Evolutionary conservation across 2,329 filamentous ascomycete species (phyloP).

Genomic region (Grosmannia clavigera): DNA sequence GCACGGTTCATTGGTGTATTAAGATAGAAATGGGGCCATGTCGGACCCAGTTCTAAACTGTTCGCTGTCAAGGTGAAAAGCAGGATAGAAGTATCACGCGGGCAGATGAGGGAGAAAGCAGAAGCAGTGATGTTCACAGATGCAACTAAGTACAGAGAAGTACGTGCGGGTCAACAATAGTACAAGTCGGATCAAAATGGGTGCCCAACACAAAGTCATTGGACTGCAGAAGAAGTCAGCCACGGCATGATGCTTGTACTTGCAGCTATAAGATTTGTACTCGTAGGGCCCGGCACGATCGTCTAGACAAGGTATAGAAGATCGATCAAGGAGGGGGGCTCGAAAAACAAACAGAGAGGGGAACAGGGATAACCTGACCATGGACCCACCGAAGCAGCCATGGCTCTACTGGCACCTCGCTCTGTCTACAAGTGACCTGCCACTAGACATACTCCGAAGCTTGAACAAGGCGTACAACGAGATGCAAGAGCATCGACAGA

Average conservation of each 20-base stretch:
- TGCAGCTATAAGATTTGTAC: neutral
- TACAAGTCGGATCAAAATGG: neutral
- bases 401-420: neutral
- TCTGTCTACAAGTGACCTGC: neutral
- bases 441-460: neutral
- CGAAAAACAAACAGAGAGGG: neutral
- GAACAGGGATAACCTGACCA: neutral
- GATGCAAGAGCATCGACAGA: neutral
- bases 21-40: slow-evolving; percentile 23
- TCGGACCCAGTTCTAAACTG: neutral
- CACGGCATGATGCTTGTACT: neutral
- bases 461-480: neutral
- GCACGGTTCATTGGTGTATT: slow-evolving; percentile 20
- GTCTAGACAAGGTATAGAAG: neutral
- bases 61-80: neutral
- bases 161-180: neutral
- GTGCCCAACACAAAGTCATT: slow-evolving; percentile 6
- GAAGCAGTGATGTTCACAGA: neutral
- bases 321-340: neutral
- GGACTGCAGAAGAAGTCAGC: neutral
- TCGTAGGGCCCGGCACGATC: neutral
- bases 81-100: neutral
- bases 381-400: neutral
- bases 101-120: neutral
- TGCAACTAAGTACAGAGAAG: neutral